Conservation (phyloP, 768 basidiomycete species). For the Lanmaoa pseudosensibilis region DNA sequence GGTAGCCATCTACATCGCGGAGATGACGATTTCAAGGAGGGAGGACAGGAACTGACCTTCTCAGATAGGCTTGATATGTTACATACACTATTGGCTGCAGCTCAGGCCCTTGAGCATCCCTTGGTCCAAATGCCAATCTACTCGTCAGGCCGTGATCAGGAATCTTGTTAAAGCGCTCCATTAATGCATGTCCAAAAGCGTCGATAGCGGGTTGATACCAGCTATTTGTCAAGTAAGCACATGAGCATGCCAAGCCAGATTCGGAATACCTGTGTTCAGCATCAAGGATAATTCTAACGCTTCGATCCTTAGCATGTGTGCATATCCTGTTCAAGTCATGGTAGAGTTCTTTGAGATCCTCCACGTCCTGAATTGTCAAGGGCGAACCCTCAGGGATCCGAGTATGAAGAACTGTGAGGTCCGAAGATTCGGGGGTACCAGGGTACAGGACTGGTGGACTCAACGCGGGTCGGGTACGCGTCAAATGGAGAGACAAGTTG, state of each 20-base stretch:
- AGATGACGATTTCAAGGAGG: not conserved
- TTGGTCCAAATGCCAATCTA: conserved; percentile 5
- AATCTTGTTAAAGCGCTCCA: conserved; percentile 70
- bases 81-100: conserved; percentile 75
- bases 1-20: not conserved
- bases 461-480: conserved; percentile 40
- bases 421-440: conserved; percentile 59
- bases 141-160: conserved; percentile 2
- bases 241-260: not conserved
- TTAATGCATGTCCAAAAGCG: conserved; percentile 70
- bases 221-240: conserved; percentile 30
- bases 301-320: conserved; percentile 53
- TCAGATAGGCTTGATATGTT: conserved; percentile 89
- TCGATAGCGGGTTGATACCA: conserved; percentile 82
- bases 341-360: conserved; percentile 59
- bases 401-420: conserved; percentile 51
- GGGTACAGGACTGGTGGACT: conserved; percentile 57
- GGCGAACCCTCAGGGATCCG: conserved; percentile 19
- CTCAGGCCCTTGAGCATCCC: not conserved
- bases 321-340: conserved; percentile 66
- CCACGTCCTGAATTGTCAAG: conserved; percentile 57
- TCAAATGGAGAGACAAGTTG: conserved; percentile 60
- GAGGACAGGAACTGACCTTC: conserved; percentile 45
- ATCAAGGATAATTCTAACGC: conserved; percentile 75
- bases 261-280: conserved; percentile 70